These are phyloP conservation scores for Orbilia ellipsospora DNA, from an alignment of 2,329 filamentous ascomycete genomes.

Conservation along the genomic window DNA sequence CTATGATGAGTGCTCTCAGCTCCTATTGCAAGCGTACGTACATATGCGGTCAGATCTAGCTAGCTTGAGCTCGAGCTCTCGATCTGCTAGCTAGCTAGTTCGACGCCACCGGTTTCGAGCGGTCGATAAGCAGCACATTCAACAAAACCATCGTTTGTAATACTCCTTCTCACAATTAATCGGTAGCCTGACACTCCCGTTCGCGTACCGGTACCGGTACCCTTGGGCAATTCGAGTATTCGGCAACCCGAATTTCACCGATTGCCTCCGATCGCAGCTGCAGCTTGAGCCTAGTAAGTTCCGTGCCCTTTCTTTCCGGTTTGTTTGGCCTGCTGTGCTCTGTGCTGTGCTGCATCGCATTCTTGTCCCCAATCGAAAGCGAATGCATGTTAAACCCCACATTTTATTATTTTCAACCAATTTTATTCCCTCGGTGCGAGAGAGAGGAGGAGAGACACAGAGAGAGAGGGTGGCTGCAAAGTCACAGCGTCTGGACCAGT, in stretches of 20 bases:
- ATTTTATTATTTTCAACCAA: not conserved
- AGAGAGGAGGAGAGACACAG: not conserved
- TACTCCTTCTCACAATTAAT: not conserved
- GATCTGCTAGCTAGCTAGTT: not conserved
- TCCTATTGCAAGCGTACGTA: too few species aligned
- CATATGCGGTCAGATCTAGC: not conserved
- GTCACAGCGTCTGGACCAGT: constrained; percentile 43
- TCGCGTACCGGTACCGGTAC: not conserved
- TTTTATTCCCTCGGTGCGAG: not conserved
- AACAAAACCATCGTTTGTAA: too few species aligned
- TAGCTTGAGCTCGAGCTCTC: not conserved
- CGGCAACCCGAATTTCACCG: constrained; percentile 35
- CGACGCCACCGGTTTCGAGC: constrained; percentile 10
- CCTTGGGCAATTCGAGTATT: constrained; percentile 59
- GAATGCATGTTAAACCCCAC: constrained; percentile 6
- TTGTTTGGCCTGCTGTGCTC: not conserved
- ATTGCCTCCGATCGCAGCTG: constrained; percentile 23
- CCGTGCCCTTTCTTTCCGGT: constrained; percentile 4
- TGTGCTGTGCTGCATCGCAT: constrained; percentile 25
- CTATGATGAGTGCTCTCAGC: not conserved
- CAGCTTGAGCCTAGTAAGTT: constrained; percentile 18
- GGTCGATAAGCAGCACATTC: not conserved
- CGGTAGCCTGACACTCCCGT: constrained; percentile 3
- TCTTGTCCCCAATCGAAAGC: not conserved
- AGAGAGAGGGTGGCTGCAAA: not conserved